Conservation (phyloP, 371 early-diverging fungal species). For the Lichtheimia ornata region DNA sequence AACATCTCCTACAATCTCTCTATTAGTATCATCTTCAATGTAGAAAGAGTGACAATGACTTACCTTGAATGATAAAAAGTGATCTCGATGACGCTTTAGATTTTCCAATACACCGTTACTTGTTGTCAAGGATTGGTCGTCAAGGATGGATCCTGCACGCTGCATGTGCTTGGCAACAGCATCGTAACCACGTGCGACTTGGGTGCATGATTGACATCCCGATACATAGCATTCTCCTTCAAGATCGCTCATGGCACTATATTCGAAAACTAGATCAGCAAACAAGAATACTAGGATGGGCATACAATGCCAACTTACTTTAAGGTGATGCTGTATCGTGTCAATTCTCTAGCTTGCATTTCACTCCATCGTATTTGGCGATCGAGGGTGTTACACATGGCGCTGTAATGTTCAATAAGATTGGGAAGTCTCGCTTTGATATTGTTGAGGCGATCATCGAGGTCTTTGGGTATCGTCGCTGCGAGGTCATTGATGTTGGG, state of each 20-base stretch:
- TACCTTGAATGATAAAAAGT: constrained; percentile 54
- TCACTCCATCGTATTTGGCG: constrained; percentile 55
- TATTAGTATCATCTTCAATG: neutral
- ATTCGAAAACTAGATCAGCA: constrained; percentile 10
- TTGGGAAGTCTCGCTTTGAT: constrained; percentile 27
- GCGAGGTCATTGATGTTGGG: constrained; percentile 31
- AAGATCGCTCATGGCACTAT: constrained; percentile 52
- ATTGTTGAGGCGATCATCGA: constrained; percentile 35
- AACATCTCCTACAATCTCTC: constrained; percentile 16
- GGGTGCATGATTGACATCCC: constrained; percentile 52
- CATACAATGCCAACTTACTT: constrained; percentile 35
- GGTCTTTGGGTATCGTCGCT: constrained; percentile 41
- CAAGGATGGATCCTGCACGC: constrained; percentile 38
- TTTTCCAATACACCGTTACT: constrained; percentile 55
- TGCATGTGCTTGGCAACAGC: constrained; percentile 50
- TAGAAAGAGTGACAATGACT: no score
- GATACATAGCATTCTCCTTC: constrained; percentile 48
- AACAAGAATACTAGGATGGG: no score
- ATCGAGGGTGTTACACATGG: constrained; percentile 57
- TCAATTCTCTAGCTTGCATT: constrained; percentile 48
- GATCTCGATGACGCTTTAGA: constrained; percentile 60
- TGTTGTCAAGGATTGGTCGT: constrained; percentile 42
- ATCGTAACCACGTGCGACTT: constrained; percentile 48
- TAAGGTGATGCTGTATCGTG: constrained; percentile 47
- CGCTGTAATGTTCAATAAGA: constrained; percentile 56